Conservation (phyloP, 2,329 filamentous ascomycete genomes). For the Scedosporium minutisporum region DNA sequence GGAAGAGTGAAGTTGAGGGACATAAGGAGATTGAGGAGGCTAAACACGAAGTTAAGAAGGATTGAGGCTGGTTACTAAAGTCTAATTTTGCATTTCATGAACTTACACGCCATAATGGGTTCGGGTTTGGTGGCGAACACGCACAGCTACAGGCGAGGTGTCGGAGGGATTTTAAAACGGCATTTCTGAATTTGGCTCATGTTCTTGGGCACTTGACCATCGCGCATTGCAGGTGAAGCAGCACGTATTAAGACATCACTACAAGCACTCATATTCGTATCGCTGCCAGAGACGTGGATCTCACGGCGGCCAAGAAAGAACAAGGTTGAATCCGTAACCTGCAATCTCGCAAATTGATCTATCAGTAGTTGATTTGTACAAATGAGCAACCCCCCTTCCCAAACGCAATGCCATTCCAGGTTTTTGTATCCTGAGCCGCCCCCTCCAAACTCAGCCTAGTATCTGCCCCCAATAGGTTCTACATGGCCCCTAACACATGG, state of each 20-base stretch:
- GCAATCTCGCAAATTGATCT: neutral
- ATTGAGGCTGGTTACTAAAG: neutral
- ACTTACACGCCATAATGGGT: neutral
- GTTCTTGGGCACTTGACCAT: too few relatives aligned
- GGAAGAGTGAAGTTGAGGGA: neutral
- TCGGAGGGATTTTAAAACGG: neutral
- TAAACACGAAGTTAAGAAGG: neutral
- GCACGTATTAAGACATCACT: too few relatives aligned
- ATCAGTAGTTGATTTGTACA: slow-evolving; percentile 6
- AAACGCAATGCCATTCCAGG: neutral
- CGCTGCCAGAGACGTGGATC: too few relatives aligned
- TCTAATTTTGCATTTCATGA: neutral
- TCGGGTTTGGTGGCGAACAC: neutral
- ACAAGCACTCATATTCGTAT: too few relatives aligned
- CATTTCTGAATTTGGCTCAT: too few relatives aligned
- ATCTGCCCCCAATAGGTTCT: neutral
- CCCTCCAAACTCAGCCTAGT: neutral
- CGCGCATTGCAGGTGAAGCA: too few relatives aligned
- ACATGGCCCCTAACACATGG: neutral
- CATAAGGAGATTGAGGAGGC: neutral
- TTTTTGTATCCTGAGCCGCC: neutral
- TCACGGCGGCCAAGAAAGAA: too few relatives aligned
- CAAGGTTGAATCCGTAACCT: neutral
- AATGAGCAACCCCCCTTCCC: slow-evolving; percentile 2
- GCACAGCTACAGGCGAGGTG: neutral